Base-by-base conservation (phyloP, 208 protist species). In the Leishmania major region DNA sequence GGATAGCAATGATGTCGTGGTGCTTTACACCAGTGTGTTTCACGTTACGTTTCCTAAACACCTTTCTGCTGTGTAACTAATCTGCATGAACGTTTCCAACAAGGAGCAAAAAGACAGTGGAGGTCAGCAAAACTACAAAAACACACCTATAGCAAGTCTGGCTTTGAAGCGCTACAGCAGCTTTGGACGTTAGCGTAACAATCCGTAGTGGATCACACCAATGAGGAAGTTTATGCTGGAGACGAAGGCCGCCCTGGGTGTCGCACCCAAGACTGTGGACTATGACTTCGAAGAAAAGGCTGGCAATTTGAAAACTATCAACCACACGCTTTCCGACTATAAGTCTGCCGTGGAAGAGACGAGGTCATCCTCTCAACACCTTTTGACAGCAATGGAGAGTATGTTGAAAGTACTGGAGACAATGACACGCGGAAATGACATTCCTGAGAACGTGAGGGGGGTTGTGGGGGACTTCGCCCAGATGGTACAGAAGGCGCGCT, bases 211-310 rank as follows among this genome's bases (percentile, higher is more conserved):
- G n/a, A 19, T 69, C 2, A 15, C 10, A 69, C 43, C 57, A 25
- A 93, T 93, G 88, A 90, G 90, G 81, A 93, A 91, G 79, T 87
- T 91, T 64, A 55, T 91, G 66, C 49, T 90, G 67, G 87, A 91
- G 19, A 81, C 86, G 1, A 88, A 87, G 81, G 81, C 79, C 43
- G 79, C 82, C 31, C 75, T 93, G 25, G 82, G 84, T 69, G 53
- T 82, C 35, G 84, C 83, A 0, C 83, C 85, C 47, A 94, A 92
- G 78, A 92, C 88, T 3, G 77, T 87, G 25, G 90, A 94, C 80
- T 62, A 80, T 71, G 87, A 92, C 13, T 91, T 84, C 72, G 86
- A 92, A 15, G 82, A 79, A 53, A 82, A 83, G 77, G 49, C 71
- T 37, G 81, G 75, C 25, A 70, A 55, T 1, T 47, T 93, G 28